Conservation (phyloP, 2,329 filamentous ascomycete species). For the Neurospora sp. region DNA sequence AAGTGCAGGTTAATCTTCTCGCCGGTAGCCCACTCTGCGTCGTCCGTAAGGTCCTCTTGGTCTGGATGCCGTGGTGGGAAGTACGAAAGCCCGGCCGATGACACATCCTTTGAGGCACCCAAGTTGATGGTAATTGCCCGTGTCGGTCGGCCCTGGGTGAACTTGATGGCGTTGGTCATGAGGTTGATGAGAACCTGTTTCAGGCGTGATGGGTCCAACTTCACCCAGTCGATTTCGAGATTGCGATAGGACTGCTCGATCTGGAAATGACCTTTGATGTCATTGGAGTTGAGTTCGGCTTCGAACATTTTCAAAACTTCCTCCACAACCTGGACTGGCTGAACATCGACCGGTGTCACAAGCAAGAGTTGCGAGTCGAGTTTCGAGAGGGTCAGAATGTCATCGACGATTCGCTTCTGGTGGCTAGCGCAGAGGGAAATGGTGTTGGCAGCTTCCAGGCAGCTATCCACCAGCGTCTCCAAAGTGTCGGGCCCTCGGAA, state of each 20-base stretch:
- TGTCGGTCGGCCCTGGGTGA: constrained; percentile 50
- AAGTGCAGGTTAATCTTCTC: constrained; percentile 65
- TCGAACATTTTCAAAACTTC: constrained; percentile 70
- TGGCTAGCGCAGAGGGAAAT: constrained; percentile 73
- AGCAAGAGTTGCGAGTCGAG: constrained; percentile 66
- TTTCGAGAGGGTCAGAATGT: constrained; percentile 63
- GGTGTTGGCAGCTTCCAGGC: constrained; percentile 69
- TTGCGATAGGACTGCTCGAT: constrained; percentile 59
- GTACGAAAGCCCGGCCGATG: constrained; percentile 34
- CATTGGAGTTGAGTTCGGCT: constrained; percentile 60
- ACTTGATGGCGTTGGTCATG: constrained; percentile 58
- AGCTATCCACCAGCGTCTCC: constrained; percentile 40
- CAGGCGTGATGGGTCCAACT: constrained; percentile 64
- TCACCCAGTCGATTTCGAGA: constrained; percentile 60
- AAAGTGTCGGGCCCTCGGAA: constrained; percentile 27
- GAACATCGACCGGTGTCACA: constrained; percentile 59
- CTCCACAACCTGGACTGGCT: constrained; percentile 55
- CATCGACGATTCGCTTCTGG: constrained; percentile 68
- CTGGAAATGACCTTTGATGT: constrained; percentile 60
- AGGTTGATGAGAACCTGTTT: constrained; percentile 70
- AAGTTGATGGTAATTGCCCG: constrained; percentile 55
- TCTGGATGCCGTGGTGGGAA: constrained; percentile 35
- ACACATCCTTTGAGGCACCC: constrained; percentile 48
- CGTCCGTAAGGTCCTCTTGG: constrained; percentile 37
- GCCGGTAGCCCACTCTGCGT: constrained; percentile 60